These are phyloP conservation scores for Gentiana macrophylla DNA, from an alignment of 257 asterid genomes.

Conservation along the genomic window DNA sequence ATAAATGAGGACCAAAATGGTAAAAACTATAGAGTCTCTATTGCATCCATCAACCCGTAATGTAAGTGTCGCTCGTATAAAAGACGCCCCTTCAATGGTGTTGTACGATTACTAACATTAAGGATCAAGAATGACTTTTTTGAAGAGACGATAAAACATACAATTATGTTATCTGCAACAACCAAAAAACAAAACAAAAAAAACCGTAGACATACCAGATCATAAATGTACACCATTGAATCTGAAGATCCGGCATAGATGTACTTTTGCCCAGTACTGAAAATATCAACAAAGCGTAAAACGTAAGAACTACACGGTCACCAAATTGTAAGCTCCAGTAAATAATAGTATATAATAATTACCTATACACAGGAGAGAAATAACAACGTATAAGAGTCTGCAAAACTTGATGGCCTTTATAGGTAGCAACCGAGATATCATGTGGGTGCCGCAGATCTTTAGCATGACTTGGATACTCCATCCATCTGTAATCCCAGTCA, in stretches of 20 bases:
- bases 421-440: conserved; percentile 77
- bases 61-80: too few species aligned
- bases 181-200: too few species aligned
- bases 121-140: too few species aligned
- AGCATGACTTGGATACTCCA: conserved; percentile 56
- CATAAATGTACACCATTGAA: conserved; percentile 57
- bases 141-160: too few species aligned
- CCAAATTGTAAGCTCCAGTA: too few species aligned
- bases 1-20: conserved; percentile 3
- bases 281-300: conserved; percentile 1
- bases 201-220: conserved; percentile 53
- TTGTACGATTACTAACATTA: too few species aligned
- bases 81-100: too few species aligned
- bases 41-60: background rate
- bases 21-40: background rate
- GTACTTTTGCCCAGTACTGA: conserved; percentile 91
- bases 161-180: too few species aligned
- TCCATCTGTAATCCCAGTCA: conserved; percentile 90
- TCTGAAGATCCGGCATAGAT: conserved; percentile 91
- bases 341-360: background rate
- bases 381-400: conserved; percentile 90
- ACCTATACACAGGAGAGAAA: conserved; percentile 89
- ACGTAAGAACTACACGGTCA: too few species aligned
- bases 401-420: conserved; percentile 75
- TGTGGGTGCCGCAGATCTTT: conserved; percentile 34